These are phyloP conservation scores for Quercus glauca DNA, from an alignment of 306 rosid species.

Conservation along the genomic window DNA sequence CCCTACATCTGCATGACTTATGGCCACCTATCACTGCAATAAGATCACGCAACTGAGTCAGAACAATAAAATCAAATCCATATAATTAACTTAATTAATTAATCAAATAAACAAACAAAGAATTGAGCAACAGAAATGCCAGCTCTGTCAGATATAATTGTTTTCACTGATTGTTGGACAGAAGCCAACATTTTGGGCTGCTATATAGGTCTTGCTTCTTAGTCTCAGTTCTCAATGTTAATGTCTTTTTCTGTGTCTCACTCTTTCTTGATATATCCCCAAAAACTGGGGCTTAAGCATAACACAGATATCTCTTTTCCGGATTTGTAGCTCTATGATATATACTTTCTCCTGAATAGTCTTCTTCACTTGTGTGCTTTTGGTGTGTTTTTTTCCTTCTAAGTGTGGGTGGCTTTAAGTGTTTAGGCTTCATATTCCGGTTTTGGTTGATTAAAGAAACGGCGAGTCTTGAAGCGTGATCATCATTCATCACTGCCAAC, in stretches of 20 bases:
- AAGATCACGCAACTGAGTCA: slow-evolving; percentile 25
- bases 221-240: neutral
- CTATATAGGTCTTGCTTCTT: neutral
- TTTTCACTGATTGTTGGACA: neutral
- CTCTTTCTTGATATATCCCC: neutral
- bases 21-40: slow-evolving; percentile 21
- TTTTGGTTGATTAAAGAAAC: neutral
- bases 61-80: slow-evolving; percentile 5
- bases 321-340: neutral
- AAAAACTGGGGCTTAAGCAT: neutral
- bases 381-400: neutral
- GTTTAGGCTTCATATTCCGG: neutral
- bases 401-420: neutral
- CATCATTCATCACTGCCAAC: neutral
- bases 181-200: neutral
- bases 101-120: neutral
- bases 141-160: slow-evolving; percentile 1
- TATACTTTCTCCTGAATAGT: neutral
- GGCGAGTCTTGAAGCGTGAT: neutral
- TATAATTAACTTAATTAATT: neutral
- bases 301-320: neutral
- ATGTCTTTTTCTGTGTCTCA: neutral
- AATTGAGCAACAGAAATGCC: neutral
- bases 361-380: neutral
- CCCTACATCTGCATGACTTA: neutral